Evolutionary conservation across 306 rosid genomes (phyloP), one percentile per base, ranked within the genome.

Genomic region (Pueraria montana): DNA sequence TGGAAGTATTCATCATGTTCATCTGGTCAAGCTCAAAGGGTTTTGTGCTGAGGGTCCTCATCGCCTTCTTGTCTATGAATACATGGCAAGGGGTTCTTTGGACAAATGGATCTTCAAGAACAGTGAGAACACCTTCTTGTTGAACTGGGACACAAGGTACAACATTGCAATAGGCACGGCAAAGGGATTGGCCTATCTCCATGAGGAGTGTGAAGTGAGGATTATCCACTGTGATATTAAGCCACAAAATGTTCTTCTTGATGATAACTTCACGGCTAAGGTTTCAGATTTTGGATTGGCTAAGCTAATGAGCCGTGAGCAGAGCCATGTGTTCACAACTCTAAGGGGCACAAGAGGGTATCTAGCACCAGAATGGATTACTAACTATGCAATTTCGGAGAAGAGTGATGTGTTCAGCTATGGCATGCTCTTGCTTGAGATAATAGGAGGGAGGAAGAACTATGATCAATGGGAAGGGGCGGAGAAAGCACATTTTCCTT

Each of bases 341-440:
- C 59, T 95, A 6, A 84, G 99, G 21, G 98, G 97, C n/a, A 95
- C 99, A 11, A 86, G 98, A 65, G 98, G 99, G 43, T 93, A 95
- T 86, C 82, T 95, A 20, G 99, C 98, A 10, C 98, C 98, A 11
- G 98, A 95, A 82, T 93, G 98, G 99, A 93, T 95, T 50, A 95
- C 97, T 10, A 92, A 92, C 87, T 93, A 93, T 20, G 93, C 98
- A 27, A 95, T 95, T 66, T 93, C 98, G n/a, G 98, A 95, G 89
- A 95, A 93, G 85, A 95, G 99, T 73, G 99, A 95, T 23, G 94
- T 95, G 32, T 95, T 87, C 79, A 95, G 97, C 88, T 95, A 91
- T 45, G 99, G 99, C 36, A 95, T 95, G 97, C 82, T 92, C 3
- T 81, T 93, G 89, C 89, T 93, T 34, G 97, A 95, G 91, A 89